A percentile compares a stretch with the other conserved stretches of the same genome.
Evolutionary conservation across 306 rosid species (phyloP).

Genomic region (Dryas octopetala): DNA sequence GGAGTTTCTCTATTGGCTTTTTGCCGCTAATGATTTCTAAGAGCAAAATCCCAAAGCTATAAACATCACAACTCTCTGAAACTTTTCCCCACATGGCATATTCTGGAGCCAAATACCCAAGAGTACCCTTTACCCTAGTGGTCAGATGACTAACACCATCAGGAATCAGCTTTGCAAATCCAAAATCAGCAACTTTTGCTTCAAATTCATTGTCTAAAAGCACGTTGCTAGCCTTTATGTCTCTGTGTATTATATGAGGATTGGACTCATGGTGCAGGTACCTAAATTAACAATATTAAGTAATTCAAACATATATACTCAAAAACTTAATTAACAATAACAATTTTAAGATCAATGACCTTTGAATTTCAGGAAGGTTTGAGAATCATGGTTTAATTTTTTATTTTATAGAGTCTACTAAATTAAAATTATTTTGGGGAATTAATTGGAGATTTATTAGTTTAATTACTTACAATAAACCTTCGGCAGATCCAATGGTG

Average conservation of each 20-base stretch:
- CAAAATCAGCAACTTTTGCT: conserved; percentile 92
- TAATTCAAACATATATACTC: too few species aligned
- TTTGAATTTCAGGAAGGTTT: background rate
- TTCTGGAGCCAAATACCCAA: conserved; percentile 91
- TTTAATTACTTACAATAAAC: conserved; percentile 57
- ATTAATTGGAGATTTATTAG: background rate
- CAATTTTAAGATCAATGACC: background rate
- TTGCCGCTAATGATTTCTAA: conserved; percentile 66
- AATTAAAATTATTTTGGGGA: background rate
- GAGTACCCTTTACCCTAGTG: conserved; percentile 85
- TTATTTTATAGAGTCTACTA: background rate
- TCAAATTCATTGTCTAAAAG: conserved; percentile 62
- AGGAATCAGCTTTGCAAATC: conserved; percentile 85
- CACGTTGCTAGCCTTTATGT: conserved; percentile 90
- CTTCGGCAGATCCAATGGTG: conserved; percentile 83
- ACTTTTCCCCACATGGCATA: conserved; percentile 98
- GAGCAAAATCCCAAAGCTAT: conserved; percentile 81
- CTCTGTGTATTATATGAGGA: conserved; percentile 86
- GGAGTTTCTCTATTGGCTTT: conserved; percentile 83
- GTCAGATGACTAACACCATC: conserved; percentile 82
- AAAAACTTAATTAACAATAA: too few species aligned
- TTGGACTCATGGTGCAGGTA: conserved; percentile 77
- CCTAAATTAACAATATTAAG: conserved; percentile 30
- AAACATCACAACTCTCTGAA: conserved; percentile 80
- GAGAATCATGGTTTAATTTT: conserved; percentile 3